Conservation (phyloP, 441 rosid genomes). For the Erodium texanum region DNA sequence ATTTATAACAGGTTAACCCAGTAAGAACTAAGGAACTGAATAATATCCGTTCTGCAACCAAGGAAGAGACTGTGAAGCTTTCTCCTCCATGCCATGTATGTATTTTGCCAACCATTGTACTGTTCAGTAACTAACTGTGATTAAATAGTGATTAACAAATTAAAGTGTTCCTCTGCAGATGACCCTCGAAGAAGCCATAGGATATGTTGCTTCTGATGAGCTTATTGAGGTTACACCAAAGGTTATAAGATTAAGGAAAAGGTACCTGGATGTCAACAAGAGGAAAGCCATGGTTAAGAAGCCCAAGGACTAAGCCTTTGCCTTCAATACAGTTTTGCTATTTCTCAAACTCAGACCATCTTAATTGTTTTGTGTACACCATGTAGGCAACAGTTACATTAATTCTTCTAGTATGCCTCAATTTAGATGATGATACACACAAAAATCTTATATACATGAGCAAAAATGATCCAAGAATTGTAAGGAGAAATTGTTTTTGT, state of each 20-base stretch:
- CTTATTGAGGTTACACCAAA: constrained; percentile 97
- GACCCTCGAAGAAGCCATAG: constrained; percentile 94
- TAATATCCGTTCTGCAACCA: constrained; percentile 69
- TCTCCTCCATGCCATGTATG: constrained; percentile 88
- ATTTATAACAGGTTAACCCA: constrained; percentile 60
- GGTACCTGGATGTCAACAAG: constrained; percentile 77
- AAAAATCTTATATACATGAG: background rate
- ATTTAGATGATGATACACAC: background rate
- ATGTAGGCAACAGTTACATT: background rate
- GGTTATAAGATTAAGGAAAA: constrained; percentile 71
- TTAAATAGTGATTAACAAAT: background rate
- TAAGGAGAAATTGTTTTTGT: background rate
- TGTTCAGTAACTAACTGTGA: no score
- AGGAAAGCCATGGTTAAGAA: constrained; percentile 78
- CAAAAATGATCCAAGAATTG: background rate
- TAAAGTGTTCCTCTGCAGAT: constrained; percentile 42
- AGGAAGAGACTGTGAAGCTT: constrained; percentile 81
- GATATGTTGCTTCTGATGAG: constrained; percentile 90
- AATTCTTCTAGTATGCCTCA: background rate
- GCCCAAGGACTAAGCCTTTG: constrained; percentile 42
- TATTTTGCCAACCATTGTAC: no score
- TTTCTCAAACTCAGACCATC: background rate
- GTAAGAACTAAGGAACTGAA: constrained; percentile 71
- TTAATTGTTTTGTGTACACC: background rate
- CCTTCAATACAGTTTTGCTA: constrained; percentile 18